Base-by-base conservation (phyloP, 306 rosid species). In the Quercus variabilis region DNA sequence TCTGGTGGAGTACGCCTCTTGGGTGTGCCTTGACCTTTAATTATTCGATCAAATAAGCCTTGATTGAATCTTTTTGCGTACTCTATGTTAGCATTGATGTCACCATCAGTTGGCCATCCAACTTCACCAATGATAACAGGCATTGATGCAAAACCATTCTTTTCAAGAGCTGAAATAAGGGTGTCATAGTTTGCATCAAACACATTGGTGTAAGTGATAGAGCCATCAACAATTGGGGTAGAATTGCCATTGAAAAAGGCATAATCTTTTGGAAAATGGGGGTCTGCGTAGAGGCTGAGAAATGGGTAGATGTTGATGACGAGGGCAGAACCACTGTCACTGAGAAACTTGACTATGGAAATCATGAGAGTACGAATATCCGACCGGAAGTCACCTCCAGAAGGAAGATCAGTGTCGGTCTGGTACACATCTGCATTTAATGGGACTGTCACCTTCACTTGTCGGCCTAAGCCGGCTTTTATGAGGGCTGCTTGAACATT, bases 101-200 rank as follows among this genome's bases (percentile, higher is more conserved):
- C 87, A 55, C 97, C 98, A 65, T 96, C 99, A 1, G 99, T 90
- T 0, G 98, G 99, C 99, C 99, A 96, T 1, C 99, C 99, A 15
- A 96, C 88, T 67, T 96, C 99, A 18, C 99, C 99, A 49, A 96
- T 81, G 19, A 93, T 88, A 30, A 96, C 83, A 4, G 97, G 92
- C 91, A 96, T 70, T 19, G 91, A 83, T 8, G 86, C 74, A 84
- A 90, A 96, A 23, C 96, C 97, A 46, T 81, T 96, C 59, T 93
- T 91, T 71, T 93, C 96, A 11, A 96, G 94, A 55, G 99, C 96
- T 1, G 96, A 71, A 74, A 96, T 74, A 30, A 94, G 92, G 51
- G 98, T 96, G 71, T 96, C 99, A 64, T 86, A 96, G 82, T 96
- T 96, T 35, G 99, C 99, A 67, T 96, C 99, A 18, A 93, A 76